These are phyloP conservation scores for Arctostaphylos glauca DNA, from an alignment of 148 eudicot species.

Conservation along the genomic window DNA sequence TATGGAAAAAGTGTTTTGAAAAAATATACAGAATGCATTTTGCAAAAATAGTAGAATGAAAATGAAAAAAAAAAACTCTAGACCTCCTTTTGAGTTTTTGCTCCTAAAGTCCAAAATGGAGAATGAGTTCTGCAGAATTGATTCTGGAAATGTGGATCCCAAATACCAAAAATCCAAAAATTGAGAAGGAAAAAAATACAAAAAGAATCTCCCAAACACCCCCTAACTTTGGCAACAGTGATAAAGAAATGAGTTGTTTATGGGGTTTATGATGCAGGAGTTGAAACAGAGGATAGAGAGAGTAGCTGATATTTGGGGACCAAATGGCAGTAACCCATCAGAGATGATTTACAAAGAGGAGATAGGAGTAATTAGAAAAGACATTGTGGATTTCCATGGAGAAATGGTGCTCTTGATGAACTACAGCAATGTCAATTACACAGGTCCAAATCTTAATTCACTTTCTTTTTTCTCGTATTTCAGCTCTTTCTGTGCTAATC, in stretches of 20 bases:
- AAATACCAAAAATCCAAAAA: no score
- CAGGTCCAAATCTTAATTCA: conserved; percentile 35
- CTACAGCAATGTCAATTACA: conserved; percentile 82
- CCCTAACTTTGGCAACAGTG: no score
- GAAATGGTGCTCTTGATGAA: conserved; percentile 85
- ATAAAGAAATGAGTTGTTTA: background rate
- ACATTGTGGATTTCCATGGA: conserved; percentile 82
- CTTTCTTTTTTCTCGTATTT: background rate
- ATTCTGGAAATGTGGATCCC: no score
- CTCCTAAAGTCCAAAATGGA: no score
- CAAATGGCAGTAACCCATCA: conserved; percentile 44
- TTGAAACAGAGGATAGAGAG: conserved; percentile 58
- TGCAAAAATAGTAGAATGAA: no score
- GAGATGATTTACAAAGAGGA: conserved; percentile 47
- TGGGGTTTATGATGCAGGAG: conserved; percentile 41
- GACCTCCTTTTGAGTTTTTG: no score
- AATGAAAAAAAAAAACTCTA: no score
- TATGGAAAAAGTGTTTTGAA: no score
- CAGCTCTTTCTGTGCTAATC: background rate
- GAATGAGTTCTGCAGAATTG: no score
- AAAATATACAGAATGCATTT: no score
- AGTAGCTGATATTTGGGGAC: conserved; percentile 45
- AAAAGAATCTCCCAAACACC: no score
- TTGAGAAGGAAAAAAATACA: no score
- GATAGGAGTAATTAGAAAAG: conserved; percentile 60